Evolutionary conservation across 768 basidiomycete genomes (phyloP).

Genomic region (Candolleomyces eurysporus): DNA sequence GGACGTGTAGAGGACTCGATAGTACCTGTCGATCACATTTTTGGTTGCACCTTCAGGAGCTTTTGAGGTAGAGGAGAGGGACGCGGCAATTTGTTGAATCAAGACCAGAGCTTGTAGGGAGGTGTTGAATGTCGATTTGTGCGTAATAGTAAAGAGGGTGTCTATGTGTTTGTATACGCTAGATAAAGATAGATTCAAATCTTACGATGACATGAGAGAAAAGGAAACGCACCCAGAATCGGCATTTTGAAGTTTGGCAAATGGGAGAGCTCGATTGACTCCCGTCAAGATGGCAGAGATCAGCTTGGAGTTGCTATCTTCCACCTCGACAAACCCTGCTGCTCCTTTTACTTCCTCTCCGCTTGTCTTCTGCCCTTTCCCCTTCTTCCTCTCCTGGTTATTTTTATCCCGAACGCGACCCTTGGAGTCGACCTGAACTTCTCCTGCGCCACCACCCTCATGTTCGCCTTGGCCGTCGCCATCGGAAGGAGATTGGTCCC

Average conservation of each 20-base stretch:
- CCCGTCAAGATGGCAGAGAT: constrained; percentile 91
- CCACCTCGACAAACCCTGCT: constrained; percentile 70
- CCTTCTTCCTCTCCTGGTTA: constrained; percentile 34
- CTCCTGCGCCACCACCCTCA: constrained; percentile 30
- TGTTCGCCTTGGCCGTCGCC: constrained; percentile 27
- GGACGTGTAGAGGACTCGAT: constrained; percentile 86
- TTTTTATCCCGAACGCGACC: constrained; percentile 10
- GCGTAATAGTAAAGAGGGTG: constrained; percentile 92
- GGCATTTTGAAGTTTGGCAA: constrained; percentile 75
- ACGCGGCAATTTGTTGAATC: constrained; percentile 77
- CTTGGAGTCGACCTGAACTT: constrained; percentile 25
- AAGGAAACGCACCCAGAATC: constrained; percentile 53
- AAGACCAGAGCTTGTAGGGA: constrained; percentile 89
- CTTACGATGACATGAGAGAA: background rate
- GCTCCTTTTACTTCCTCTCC: constrained; percentile 51
- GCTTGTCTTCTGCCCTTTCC: constrained; percentile 39
- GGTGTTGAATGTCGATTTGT: constrained; percentile 95
- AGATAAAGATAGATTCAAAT: background rate
- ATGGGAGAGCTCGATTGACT: constrained; percentile 93
- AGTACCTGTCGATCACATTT: constrained; percentile 63
- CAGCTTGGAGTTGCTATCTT: constrained; percentile 77
- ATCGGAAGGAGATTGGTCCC: constrained; percentile 46
- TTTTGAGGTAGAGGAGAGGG: constrained; percentile 39
- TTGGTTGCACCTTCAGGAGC: constrained; percentile 41
- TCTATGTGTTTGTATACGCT: constrained; percentile 83